Evolutionary conservation across 805 yeast genomes (phyloP).

Genomic region (Kuraishia cidri): DNA sequence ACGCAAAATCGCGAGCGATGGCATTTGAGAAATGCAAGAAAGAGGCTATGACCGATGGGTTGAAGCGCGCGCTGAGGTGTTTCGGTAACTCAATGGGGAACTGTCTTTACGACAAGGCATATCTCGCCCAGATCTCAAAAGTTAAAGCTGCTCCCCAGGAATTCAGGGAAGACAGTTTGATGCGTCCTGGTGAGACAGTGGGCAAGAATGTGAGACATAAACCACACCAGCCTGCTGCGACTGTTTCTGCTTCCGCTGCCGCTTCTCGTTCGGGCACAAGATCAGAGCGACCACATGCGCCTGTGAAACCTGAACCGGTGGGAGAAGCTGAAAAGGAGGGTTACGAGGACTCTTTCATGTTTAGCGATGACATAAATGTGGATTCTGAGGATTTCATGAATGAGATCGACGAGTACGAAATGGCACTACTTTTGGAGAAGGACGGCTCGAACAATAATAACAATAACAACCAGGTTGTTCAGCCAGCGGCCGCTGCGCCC

Average conservation of each 20-base stretch:
- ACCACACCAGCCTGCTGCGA: neutral
- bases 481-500: slow-evolving; percentile 1
- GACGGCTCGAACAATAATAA: neutral
- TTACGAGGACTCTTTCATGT: slow-evolving; percentile 42
- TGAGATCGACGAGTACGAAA: slow-evolving; percentile 18
- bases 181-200: slow-evolving; percentile 18
- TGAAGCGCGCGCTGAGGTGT: slow-evolving; percentile 69
- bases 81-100: slow-evolving; percentile 79
- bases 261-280: neutral
- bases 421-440: slow-evolving; percentile 7
- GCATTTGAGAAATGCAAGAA: slow-evolving; percentile 78
- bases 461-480: neutral
- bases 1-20: slow-evolving; percentile 57
- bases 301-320: slow-evolving; percentile 2
- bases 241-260: neutral
- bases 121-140: slow-evolving; percentile 39
- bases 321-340: slow-evolving; percentile 9
- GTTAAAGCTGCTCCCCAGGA: slow-evolving; percentile 22
- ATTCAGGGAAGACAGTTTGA: slow-evolving; percentile 19
- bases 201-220: too few relatives aligned
- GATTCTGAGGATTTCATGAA: slow-evolving; percentile 9
- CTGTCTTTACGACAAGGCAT: slow-evolving; percentile 73
- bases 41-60: slow-evolving; percentile 79
- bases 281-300: neutral
- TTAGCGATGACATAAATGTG: slow-evolving; percentile 30